phyloP scores from a whole-genome alignment of 805 yeast species.

The Lipomyces mesembrius region DNA sequence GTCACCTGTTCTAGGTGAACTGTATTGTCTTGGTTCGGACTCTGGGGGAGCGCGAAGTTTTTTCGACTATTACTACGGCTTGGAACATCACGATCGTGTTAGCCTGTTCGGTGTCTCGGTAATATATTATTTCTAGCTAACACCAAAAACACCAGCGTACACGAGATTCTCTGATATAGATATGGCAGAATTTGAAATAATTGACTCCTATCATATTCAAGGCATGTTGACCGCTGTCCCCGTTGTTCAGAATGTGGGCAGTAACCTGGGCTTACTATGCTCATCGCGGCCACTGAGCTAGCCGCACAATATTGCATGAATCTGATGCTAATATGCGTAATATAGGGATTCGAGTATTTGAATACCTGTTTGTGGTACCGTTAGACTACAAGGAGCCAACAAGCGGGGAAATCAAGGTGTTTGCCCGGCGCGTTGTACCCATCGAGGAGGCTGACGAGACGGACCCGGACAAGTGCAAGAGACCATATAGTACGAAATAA shows the following conservation, averaged over 20 bases:
- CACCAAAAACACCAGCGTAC: neutral
- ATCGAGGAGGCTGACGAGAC: conserved; percentile 24
- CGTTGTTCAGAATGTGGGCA: neutral
- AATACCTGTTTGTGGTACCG: conserved; percentile 28
- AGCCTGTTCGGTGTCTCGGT: neutral
- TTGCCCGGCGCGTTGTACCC: conserved; percentile 33
- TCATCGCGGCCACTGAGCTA: neutral
- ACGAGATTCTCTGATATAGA: neutral
- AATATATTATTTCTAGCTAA: neutral
- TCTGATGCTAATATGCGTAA: neutral
- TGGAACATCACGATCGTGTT: neutral
- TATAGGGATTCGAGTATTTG: conserved; percentile 31
- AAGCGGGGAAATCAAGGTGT: conserved; percentile 19
- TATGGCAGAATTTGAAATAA: conserved; percentile 17
- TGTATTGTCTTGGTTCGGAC: too few species aligned
- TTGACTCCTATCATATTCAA: conserved; percentile 28
- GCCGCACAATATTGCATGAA: neutral
- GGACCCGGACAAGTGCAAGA: conserved; percentile 27
- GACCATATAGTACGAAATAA: conserved; percentile 31
- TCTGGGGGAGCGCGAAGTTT: too few species aligned
- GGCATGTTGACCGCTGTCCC: conserved; percentile 10
- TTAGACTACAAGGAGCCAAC: conserved; percentile 20
- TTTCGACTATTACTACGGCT: too few species aligned
- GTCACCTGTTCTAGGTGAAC: too few species aligned
- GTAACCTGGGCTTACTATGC: neutral